A percentile compares a stretch with the other conserved stretches of the same genome.
phyloP scores from a whole-genome alignment of 306 rosid genomes.

The Quercus robur region DNA sequence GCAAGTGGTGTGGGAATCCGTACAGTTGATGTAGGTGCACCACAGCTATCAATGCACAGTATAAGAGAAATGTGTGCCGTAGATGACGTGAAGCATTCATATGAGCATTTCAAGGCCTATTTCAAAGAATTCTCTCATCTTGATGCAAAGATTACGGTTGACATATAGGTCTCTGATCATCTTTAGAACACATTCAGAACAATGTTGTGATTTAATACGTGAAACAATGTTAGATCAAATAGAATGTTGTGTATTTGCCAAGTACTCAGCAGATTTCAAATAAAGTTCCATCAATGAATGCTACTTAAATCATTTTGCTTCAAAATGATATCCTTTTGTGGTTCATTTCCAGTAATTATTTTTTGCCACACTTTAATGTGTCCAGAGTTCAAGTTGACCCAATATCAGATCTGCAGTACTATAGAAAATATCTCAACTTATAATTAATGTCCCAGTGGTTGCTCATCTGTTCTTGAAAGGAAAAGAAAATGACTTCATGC shows the following conservation, averaged over 20 bases:
- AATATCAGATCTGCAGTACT: not conserved
- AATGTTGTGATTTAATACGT: not conserved
- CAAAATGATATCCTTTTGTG: not conserved
- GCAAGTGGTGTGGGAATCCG: constrained; percentile 92
- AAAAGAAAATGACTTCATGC: too few species aligned
- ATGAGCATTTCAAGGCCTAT: constrained; percentile 86
- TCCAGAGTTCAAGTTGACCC: not conserved
- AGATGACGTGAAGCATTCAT: constrained; percentile 74
- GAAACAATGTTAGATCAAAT: not conserved
- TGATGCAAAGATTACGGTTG: constrained; percentile 63
- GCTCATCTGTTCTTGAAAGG: too few species aligned
- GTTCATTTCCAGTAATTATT: not conserved
- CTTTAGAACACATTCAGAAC: not conserved
- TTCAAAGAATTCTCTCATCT: constrained; percentile 60
- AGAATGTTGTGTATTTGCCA: not conserved
- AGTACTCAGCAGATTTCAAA: not conserved
- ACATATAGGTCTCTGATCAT: constrained; percentile 26
- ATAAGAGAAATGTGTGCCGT: constrained; percentile 88
- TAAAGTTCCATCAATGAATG: not conserved
- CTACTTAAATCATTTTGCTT: not conserved
- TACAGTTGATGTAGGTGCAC: constrained; percentile 93
- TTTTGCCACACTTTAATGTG: not conserved
- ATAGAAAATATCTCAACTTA: not conserved
- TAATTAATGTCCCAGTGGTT: too few species aligned
- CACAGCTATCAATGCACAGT: constrained; percentile 95